Base-by-base conservation (phyloP, 306 rosid genomes). In the Lagenaria siceraria region DNA sequence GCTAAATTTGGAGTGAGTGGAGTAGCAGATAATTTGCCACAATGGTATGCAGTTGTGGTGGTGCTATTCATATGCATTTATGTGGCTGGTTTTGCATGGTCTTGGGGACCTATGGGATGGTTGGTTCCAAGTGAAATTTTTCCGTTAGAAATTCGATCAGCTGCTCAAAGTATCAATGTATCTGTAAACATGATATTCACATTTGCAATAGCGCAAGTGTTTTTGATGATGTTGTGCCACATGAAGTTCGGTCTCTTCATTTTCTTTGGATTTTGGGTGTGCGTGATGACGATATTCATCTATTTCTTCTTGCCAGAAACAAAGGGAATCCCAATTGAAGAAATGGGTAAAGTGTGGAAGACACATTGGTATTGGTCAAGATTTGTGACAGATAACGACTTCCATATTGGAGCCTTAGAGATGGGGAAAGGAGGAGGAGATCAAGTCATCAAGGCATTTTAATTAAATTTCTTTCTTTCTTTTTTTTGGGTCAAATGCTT, bases 21-120 rank as follows among this genome's bases (percentile, higher is more conserved):
- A 2, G 5, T 54, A 19, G 92, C 97, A 2, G 99, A 92, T 0
- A 71, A 86, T 0, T 76, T 95, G 77, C 99, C 97, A 5, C 88
- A 87, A 79, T 92, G 97, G 99, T 95, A 95, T 79, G 97, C 99
- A 1, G 10, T 88, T 5, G 90, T 92, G 24, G 97, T 95, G 84
- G 99, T 95, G 56, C 31, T 95, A 4, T 95, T 92, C 92, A 95
- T 95, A 13, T 95, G 99, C 81, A 80, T 89, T 3, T 95, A 95
- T 4, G 97, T 95, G 0, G 82, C 99, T 0, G 99, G 91, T 3
- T 95, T 92, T 42, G 97, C 99, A 0, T 95, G 99, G 99, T 95
- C 99, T 17, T 95, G 99, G 99, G 99, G 99, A 21, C 99, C 99
- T 0, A 88, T 95, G 0, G 99, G 99, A 0, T 95, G 99, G 98